phyloP scores from a whole-genome alignment of 805 yeast species.

The Zygosaccharomyces rouxii region DNA sequence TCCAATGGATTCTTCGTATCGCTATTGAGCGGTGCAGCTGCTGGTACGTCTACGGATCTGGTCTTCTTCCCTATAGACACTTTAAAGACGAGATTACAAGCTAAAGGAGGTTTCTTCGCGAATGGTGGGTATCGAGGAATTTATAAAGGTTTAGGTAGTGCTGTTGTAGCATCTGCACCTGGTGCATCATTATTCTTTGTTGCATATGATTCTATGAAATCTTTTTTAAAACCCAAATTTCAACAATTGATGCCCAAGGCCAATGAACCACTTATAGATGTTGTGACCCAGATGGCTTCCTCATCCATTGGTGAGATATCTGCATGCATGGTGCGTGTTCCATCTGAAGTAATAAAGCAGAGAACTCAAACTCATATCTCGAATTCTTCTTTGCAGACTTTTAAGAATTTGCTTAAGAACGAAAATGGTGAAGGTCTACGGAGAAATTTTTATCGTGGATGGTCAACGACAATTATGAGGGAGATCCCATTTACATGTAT shows the following conservation, averaged over 20 bases:
- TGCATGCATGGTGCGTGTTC: constrained; percentile 92
- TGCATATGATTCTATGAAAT: constrained; percentile 76
- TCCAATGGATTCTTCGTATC: constrained; percentile 30
- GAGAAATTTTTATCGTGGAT: constrained; percentile 85
- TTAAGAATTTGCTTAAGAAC: constrained; percentile 57
- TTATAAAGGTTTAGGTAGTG: constrained; percentile 88
- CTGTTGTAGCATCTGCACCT: constrained; percentile 94
- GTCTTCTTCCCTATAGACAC: constrained; percentile 97
- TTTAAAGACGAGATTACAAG: constrained; percentile 88
- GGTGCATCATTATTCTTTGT: constrained; percentile 71
- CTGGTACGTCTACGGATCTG: constrained; percentile 94
- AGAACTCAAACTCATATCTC: constrained; percentile 72
- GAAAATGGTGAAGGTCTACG: constrained; percentile 72
- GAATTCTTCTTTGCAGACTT: constrained; percentile 59
- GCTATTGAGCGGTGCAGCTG: constrained; percentile 76
- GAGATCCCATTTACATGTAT: constrained; percentile 96
- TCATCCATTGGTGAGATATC: constrained; percentile 90
- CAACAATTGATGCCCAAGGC: constrained; percentile 20
- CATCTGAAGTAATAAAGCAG: constrained; percentile 95
- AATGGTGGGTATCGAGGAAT: constrained; percentile 94
- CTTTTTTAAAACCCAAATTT: constrained; percentile 38
- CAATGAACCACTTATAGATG: constrained; percentile 35
- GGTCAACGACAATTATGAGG: constrained; percentile 86
- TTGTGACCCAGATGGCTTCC: constrained; percentile 71
- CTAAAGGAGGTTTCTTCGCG: constrained; percentile 85